phyloP scores from a whole-genome alignment of 768 basidiomycete species.

The Russula compacta region DNA sequence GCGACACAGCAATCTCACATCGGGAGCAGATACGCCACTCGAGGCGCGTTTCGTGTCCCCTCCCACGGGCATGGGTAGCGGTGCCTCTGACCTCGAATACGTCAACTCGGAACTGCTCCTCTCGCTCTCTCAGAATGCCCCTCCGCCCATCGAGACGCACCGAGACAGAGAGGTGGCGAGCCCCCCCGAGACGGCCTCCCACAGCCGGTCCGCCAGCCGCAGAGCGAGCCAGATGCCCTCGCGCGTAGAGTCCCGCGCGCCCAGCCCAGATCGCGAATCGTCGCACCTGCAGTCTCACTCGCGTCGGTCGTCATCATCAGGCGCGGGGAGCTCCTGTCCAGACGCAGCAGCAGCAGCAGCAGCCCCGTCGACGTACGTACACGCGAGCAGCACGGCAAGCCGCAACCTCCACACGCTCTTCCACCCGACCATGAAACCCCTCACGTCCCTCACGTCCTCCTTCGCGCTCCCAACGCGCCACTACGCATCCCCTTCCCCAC shows the following conservation, averaged over 20 bases:
- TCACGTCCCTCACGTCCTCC: slow-evolving; percentile 38
- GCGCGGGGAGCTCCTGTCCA: not conserved
- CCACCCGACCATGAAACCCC: slow-evolving; percentile 54
- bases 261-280: slow-evolving; percentile 39
- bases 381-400: slow-evolving; percentile 39
- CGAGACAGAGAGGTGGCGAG: slow-evolving; percentile 1
- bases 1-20: slow-evolving; percentile 13
- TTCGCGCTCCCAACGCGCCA: slow-evolving; percentile 28
- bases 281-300: not conserved
- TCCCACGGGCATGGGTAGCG: slow-evolving; percentile 28
- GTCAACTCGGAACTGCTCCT: slow-evolving; percentile 79
- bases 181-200: slow-evolving; percentile 19
- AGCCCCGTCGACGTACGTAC: slow-evolving; percentile 39
- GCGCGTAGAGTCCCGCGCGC: slow-evolving; percentile 36
- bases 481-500: slow-evolving; percentile 12
- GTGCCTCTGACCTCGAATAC: slow-evolving; percentile 53
- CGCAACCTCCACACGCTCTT: slow-evolving; percentile 45
- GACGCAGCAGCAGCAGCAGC: not conserved
- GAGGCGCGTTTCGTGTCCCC: slow-evolving; percentile 25
- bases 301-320: slow-evolving; percentile 22
- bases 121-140: slow-evolving; percentile 40
- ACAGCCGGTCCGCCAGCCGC: slow-evolving; percentile 26
- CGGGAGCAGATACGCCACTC: slow-evolving; percentile 18
- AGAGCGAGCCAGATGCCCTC: slow-evolving; percentile 20
- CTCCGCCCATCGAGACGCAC: slow-evolving; percentile 25